Base-by-base conservation (phyloP, 495 filamentous ascomycete species). In the Endocarpon pusillum region DNA sequence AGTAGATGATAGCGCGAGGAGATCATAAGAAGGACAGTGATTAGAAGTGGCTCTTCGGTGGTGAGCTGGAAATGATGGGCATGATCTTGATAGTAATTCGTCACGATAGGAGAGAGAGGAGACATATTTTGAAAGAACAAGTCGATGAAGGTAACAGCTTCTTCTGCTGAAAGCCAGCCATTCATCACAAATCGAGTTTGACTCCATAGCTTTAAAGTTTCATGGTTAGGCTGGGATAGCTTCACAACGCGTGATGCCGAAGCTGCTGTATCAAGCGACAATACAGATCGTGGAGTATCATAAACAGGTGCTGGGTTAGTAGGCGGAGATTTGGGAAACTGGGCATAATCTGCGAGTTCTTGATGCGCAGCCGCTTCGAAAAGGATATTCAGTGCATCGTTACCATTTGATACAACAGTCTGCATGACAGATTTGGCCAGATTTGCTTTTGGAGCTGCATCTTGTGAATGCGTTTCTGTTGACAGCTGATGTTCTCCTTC, bases 51-150 rank as follows among this genome's bases (percentile, higher is more conserved):
- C 19, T 69, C 64, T 14, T 58, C 52, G 11, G 58, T 54, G 19
- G 67, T 54, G 2, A 69, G 50, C 34, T 45, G 45, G 23, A 45
- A 48, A 29, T 69, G 64, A 32, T 61, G 60, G 16, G 38, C 38
- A 36, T 66, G 63, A 9, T 55, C 48, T 10, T 61, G 48, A 42
- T 69, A 69, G 37, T 64, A 66, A 35, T 64, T 51, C 0, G 61
- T 64, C 20, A 69, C 37, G 6, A 67, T 67, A 3, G 64, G 64
- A n/a, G 64, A 67, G 11, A 69, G 27, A 10, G 57, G 57, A 3
- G 58, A 65, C 48, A 66, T 58, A 17, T 67, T 67, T 31, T 62
- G 57, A 42, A 61, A 69, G 42, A 69, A 69, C 54, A 61, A 40
- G 35, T 67, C 63, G 23, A 64, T 47, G 21, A 59, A 54, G 0